phyloP scores from a whole-genome alignment of 768 basidiomycete species.

The Neoboletus subvelutipes region DNA sequence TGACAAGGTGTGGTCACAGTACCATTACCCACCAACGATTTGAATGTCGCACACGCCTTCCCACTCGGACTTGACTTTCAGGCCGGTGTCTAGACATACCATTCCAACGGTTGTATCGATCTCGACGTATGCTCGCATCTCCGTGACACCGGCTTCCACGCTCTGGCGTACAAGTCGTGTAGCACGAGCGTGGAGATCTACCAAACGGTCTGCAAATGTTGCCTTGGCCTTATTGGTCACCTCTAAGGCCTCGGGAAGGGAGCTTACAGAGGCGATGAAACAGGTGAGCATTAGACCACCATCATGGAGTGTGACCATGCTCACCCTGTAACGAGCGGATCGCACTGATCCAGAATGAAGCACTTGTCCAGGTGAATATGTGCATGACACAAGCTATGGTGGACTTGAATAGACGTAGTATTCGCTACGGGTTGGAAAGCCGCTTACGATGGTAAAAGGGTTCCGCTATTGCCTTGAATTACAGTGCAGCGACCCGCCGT shows the following conservation, averaged over 20 bases:
- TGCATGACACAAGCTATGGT: conserved; percentile 51
- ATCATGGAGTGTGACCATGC: conserved; percentile 8
- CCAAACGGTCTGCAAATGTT: conserved; percentile 40
- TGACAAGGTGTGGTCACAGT: neutral
- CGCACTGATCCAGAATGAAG: conserved; percentile 59
- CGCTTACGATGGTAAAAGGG: conserved; percentile 35
- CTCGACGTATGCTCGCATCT: conserved; percentile 69
- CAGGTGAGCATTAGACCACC: neutral
- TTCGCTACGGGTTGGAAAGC: neutral
- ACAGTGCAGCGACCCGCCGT: neutral
- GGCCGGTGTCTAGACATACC: conserved; percentile 52
- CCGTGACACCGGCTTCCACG: conserved; percentile 59
- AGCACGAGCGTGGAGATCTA: conserved; percentile 53
- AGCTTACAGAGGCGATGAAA: conserved; percentile 31
- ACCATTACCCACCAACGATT: conserved; percentile 45
- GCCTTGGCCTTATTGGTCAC: conserved; percentile 54
- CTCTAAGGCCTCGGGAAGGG: conserved; percentile 55
- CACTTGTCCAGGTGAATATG: conserved; percentile 72
- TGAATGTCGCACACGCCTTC: conserved; percentile 52
- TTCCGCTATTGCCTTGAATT: conserved; percentile 28
- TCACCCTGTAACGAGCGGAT: conserved; percentile 52
- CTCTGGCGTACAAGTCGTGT: conserved; percentile 55
- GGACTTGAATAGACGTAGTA: conserved; percentile 15
- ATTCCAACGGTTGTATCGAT: conserved; percentile 55
- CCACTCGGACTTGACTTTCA: conserved; percentile 47